phyloP scores from a whole-genome alignment of 306 rosid genomes.

The Cicer arietinum region DNA sequence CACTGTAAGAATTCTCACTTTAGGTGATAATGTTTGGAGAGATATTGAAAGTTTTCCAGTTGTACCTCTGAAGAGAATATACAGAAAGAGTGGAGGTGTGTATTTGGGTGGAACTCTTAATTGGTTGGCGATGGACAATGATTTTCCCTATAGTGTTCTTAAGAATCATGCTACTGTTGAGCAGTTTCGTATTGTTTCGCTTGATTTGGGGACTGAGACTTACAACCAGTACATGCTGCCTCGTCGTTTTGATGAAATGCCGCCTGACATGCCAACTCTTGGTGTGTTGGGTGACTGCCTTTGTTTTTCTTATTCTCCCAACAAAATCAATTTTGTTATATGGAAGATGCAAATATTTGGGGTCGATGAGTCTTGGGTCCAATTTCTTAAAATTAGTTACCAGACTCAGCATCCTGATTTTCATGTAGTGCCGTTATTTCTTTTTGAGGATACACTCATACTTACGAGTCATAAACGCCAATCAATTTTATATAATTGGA shows the following conservation, averaged over 20 bases:
- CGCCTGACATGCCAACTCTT: neutral
- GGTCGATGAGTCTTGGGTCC: slow-evolving; percentile 2
- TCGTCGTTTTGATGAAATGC: neutral
- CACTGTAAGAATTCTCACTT: neutral
- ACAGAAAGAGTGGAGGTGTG: neutral
- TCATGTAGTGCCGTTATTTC: neutral
- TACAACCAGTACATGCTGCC: neutral
- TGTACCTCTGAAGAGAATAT: neutral
- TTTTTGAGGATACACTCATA: neutral
- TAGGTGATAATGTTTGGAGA: neutral
- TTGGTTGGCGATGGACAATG: neutral
- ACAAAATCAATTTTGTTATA: neutral
- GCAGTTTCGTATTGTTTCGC: neutral
- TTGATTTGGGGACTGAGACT: neutral
- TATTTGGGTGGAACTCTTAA: neutral
- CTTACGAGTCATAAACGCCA: neutral
- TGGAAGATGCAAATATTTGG: neutral
- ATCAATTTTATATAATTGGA: neutral
- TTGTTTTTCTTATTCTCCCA: neutral
- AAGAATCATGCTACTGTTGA: neutral
- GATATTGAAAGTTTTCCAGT: neutral
- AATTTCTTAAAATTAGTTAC: neutral
- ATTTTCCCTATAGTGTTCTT: too few species aligned
- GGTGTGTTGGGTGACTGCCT: neutral
- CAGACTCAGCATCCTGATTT: neutral